Evolutionary conservation across 2,329 filamentous ascomycete species (phyloP), one percentile per base, ranked within the genome.

Genomic region (Claviceps africana): DNA sequence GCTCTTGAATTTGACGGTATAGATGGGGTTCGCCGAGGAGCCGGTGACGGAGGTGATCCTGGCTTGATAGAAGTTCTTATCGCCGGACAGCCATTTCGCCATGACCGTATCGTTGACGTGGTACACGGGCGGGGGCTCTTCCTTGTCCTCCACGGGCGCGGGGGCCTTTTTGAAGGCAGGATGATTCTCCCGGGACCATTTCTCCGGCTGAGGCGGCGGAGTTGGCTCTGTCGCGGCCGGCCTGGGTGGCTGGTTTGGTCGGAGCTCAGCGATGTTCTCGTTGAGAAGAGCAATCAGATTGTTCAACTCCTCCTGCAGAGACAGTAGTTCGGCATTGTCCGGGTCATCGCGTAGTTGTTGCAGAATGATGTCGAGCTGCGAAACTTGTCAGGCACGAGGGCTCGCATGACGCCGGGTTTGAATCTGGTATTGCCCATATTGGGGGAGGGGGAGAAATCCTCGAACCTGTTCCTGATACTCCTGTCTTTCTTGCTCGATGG

Each of bases 11-110:
- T 86, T 93, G 67, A 98, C 90, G 47, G 88, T 85, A 67, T 96
- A 98, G 57, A 96, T 87, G 37, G 90, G 91, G 50, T 88, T 86
- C 44, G 82, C 86, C n/a, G 85, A 83, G 9, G 89, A 95, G 54
- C 93, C 93, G 22, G 91, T 96, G 61, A 96, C 90, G 50, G 86
- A 90, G 50, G 88, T 91, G 67, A 98, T 95, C 62, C 88, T 84
- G 43, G 90, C 93, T 46, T 88, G 85, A 70, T 97, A 97, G 70
- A 90, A 96, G 25, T 79, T 79, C 63, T 86, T 88, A 68, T 98
- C 93, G 51, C 88, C 89, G 10, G 88, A 86, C 47, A 85, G 72
- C 88, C 90, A 98, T 69, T 91, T 90, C 47, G 91, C 93, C 67
- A 93, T 76, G 51, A 96, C 86, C 33, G 76, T 86, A 62, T 98